These are phyloP conservation scores for Candida dendrica DNA, from an alignment of 805 yeast genomes.

Conservation along the genomic window DNA sequence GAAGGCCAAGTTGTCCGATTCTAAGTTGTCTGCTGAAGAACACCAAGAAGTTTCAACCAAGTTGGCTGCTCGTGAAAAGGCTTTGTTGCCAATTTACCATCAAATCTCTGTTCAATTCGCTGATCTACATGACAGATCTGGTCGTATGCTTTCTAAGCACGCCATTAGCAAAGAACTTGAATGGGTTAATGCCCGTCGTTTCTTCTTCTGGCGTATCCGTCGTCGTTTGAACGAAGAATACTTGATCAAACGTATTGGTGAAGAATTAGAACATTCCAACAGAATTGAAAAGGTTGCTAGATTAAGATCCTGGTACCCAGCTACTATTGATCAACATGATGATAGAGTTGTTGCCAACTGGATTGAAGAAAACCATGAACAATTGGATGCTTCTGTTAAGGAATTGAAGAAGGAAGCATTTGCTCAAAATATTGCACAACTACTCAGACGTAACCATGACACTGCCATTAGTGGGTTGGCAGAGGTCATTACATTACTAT, in stretches of 20 bases:
- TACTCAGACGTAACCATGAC: slow-evolving; percentile 48
- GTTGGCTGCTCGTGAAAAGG: slow-evolving; percentile 71
- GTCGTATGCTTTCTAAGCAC: slow-evolving; percentile 95
- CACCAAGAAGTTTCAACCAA: slow-evolving; percentile 57
- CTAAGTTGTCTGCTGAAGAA: slow-evolving; percentile 53
- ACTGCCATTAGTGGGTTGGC: slow-evolving; percentile 47
- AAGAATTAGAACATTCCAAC: slow-evolving; percentile 48
- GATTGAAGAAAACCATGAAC: slow-evolving; percentile 73
- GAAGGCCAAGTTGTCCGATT: slow-evolving; percentile 50
- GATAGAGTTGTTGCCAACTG: slow-evolving; percentile 77
- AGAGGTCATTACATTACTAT: slow-evolving; percentile 44
- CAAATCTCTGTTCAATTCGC: slow-evolving; percentile 96
- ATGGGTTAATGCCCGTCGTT: slow-evolving; percentile 86
- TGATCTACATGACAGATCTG: slow-evolving; percentile 94
- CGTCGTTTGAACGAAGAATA: slow-evolving; percentile 93
- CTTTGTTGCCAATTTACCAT: slow-evolving; percentile 77
- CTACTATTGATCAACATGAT: slow-evolving; percentile 56
- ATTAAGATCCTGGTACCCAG: slow-evolving; percentile 80
- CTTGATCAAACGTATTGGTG: slow-evolving; percentile 65
- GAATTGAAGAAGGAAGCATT: slow-evolving; percentile 60
- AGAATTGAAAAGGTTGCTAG: slow-evolving; percentile 82
- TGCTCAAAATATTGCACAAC: slow-evolving; percentile 55
- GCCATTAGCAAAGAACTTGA: slow-evolving; percentile 77
- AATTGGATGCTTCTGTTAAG: slow-evolving; percentile 53
- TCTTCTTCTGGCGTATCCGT: slow-evolving; percentile 98